Conservation (phyloP, 176 grass and related monocot genomes). For the Pharus latifolius region DNA sequence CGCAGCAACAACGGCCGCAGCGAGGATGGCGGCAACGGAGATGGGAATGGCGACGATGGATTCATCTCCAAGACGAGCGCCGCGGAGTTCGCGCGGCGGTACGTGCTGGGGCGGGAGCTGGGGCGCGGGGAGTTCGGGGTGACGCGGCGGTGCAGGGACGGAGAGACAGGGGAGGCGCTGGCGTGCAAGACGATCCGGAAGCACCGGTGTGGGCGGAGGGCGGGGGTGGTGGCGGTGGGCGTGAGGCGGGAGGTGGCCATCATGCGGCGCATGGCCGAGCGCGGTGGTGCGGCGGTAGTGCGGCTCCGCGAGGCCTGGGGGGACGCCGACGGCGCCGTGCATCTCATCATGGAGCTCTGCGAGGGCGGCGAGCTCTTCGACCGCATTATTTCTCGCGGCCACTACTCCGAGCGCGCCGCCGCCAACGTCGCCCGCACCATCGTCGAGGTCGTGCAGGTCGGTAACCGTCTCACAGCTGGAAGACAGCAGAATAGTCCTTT, state of each 20-base stretch:
- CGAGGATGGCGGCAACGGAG: not conserved
- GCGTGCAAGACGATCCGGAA: constrained; percentile 59
- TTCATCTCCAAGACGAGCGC: constrained; percentile 7
- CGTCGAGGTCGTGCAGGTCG: constrained; percentile 56
- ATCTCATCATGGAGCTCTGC: constrained; percentile 93
- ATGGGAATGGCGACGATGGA: not conserved
- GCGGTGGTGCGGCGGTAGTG: constrained; percentile 28
- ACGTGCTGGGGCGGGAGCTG: constrained; percentile 44
- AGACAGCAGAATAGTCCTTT: no score
- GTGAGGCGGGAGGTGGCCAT: constrained; percentile 43
- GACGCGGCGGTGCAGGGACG: constrained; percentile 44
- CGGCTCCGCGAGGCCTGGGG: constrained; percentile 37
- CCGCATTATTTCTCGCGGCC: constrained; percentile 58
- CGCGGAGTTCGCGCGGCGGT: constrained; percentile 30
- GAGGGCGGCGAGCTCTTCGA: constrained; percentile 93
- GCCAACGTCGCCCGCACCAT: constrained; percentile 56
- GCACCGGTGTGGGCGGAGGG: constrained; percentile 1
- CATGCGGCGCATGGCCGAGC: constrained; percentile 43
- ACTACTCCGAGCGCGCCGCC: constrained; percentile 73
- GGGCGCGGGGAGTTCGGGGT: constrained; percentile 80
- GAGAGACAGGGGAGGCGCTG: constrained; percentile 32
- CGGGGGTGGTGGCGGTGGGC: not conserved
- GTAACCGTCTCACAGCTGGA: not conserved
- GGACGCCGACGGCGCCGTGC: constrained; percentile 45
- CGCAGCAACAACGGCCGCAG: not conserved